Evolutionary conservation across 805 yeast genomes (phyloP), one percentile per base, ranked within the genome.

Genomic region (Candida hungchunana): DNA sequence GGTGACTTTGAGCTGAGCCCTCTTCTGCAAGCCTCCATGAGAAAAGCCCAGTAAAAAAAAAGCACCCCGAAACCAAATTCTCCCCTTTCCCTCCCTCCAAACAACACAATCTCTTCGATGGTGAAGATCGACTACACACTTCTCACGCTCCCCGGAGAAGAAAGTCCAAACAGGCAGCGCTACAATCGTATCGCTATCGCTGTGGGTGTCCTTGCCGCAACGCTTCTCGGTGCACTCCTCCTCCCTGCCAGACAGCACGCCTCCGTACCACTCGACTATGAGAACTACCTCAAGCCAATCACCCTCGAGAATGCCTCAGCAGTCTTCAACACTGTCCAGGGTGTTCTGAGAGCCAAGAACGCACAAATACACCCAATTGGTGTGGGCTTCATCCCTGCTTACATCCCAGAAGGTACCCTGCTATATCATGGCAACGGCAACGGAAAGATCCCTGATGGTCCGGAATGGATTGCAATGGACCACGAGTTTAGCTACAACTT

Each of bases 401-500:
- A 66, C 36, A 63, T 79, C 17, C 82, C 83, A 0, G 63, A 71
- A 29, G 80, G 80, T 4, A 76, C 83, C 0, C 47, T 73, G 24
- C 48, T 79, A 33, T 79, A 74, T 39, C 84, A 78, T 53, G 63
- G 79, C 0, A 75, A 74, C 4, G 36, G 42, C 4, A 42, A 50
- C n/a, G 64, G 66, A 0, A 38, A 48, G 4, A 46, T 75, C 8
- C 82, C 82, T 2, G 50, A 51, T 0, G 49, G 62, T 17, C 66
- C 66, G 21, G 84, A 79, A 51, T 78, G 85, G 84, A 57, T 75
- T 9, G 85, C 84, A 1, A 61, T 77, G 69, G 81, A 77, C 50
- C 70, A 64, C 43, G 83, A 78, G 47, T 77, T 77, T 55, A 72
- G 80, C 43, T 74, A 69, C 42, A 56, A 53, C 39, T 77, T 76